Evolutionary conservation across 805 yeast species (phyloP).

Genomic region (Wickerhamomyces pijperi): DNA sequence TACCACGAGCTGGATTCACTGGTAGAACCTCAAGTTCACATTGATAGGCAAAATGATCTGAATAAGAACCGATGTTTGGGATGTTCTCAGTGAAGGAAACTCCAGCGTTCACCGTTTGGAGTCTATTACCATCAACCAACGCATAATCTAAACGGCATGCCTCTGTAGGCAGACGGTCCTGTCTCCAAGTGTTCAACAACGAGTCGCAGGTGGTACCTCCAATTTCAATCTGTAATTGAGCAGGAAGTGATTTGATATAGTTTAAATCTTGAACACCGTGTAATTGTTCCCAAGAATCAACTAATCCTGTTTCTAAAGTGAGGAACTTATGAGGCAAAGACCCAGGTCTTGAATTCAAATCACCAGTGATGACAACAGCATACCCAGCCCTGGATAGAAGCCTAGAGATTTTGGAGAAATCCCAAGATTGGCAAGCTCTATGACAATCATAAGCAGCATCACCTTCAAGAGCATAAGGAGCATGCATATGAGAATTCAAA

Average conservation of each 20-base stretch:
- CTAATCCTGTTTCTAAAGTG: conserved; percentile 53
- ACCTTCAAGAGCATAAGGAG: conserved; percentile 77
- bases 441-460: conserved; percentile 88
- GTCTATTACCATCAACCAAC: conserved; percentile 46
- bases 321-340: conserved; percentile 71
- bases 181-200: conserved; percentile 77
- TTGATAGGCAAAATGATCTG: conserved; percentile 86
- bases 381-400: conserved; percentile 63
- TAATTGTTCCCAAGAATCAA: conserved; percentile 73
- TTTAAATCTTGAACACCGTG: conserved; percentile 37
- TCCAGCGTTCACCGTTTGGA: conserved; percentile 47
- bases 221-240: conserved; percentile 48
- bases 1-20: conserved; percentile 1
- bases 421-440: conserved; percentile 95
- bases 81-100: conserved; percentile 67
- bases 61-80: conserved; percentile 61
- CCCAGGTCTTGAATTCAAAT: conserved; percentile 81
- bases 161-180: conserved; percentile 18
- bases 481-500: conserved; percentile 92
- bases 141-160: conserved; percentile 87
- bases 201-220: conserved; percentile 94
- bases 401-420: conserved; percentile 57
- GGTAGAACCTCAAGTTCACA: conserved; percentile 27
- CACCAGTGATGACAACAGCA: conserved; percentile 85
- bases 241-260: conserved; percentile 33